Percentiles rank a stretch among this genome's conserved stretches.
These are phyloP conservation scores for Cercospora brassicicola DNA, from an alignment of 2,329 filamentous ascomycete species.

Conservation along the genomic window DNA sequence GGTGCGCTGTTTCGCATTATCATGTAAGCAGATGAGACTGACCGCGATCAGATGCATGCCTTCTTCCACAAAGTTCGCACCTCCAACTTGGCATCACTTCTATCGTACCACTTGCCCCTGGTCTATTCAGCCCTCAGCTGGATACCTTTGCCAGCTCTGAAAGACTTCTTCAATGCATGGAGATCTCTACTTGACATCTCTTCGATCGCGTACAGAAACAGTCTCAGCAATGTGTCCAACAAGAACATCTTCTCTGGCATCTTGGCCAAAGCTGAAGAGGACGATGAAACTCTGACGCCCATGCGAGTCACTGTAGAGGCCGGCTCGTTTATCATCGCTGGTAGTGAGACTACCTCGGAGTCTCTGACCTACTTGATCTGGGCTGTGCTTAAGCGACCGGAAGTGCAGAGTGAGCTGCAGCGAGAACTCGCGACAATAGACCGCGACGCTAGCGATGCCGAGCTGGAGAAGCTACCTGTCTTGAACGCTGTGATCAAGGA, in stretches of 20 bases:
- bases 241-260: slow-evolving; percentile 1
- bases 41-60: slow-evolving; percentile 16
- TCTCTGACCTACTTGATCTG: slow-evolving; percentile 36
- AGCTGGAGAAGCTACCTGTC: slow-evolving; percentile 28
- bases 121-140: neutral
- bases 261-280: neutral
- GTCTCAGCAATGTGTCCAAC: neutral
- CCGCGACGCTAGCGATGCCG: slow-evolving; percentile 23
- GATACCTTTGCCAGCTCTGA: neutral
- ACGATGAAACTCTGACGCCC: neutral
- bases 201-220: slow-evolving; percentile 6
- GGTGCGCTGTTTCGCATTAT: slow-evolving; percentile 18
- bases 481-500: slow-evolving; percentile 33
- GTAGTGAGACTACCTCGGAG: slow-evolving; percentile 36
- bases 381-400: slow-evolving; percentile 31
- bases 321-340: slow-evolving; percentile 34
- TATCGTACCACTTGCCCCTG: neutral
- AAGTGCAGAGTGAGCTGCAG: slow-evolving; percentile 24
- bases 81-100: neutral
- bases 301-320: slow-evolving; percentile 33
- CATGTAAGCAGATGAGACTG: neutral
- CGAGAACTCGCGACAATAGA: slow-evolving; percentile 28
- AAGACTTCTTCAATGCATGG: neutral
- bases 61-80: slow-evolving; percentile 3
- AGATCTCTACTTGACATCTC: neutral